phyloP scores from a whole-genome alignment of 2,329 filamentous ascomycete genomes.

The Claviceps digitariae region DNA sequence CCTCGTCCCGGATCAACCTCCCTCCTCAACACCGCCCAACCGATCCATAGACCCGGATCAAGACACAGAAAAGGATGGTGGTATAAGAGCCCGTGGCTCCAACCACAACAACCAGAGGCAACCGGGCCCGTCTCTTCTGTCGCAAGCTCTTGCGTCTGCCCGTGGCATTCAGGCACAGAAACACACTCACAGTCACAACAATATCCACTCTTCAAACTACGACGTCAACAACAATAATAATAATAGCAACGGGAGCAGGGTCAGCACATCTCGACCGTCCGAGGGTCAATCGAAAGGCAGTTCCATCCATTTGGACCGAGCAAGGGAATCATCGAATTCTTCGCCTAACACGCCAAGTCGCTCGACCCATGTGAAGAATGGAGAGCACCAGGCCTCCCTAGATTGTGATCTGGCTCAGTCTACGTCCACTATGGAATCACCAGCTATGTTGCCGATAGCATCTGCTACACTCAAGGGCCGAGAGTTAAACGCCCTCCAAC shows the following conservation, averaged over 20 bases:
- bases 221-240: background rate
- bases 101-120: conserved; percentile 19
- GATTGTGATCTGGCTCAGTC: conserved; percentile 1
- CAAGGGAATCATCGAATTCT: background rate
- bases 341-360: conserved; percentile 1
- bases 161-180: conserved; percentile 30
- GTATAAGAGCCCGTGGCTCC: conserved; percentile 35
- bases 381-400: conserved; percentile 5
- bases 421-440: conserved; percentile 18
- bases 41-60: conserved; percentile 3
- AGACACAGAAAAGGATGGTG: conserved; percentile 13
- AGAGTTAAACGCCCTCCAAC: conserved; percentile 18
- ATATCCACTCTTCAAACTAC: background rate
- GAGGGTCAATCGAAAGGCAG: background rate
- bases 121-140: conserved; percentile 40
- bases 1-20: background rate
- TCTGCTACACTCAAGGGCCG: conserved; percentile 14
- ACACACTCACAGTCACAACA: background rate
- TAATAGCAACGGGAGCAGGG: background rate
- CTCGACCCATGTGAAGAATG: conserved; percentile 4
- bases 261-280: background rate
- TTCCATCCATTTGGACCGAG: background rate
- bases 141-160: conserved; percentile 44
- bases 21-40: background rate
- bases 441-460: conserved; percentile 18